A percentile compares a stretch with the other conserved stretches of the same genome.
Evolutionary conservation across 306 rosid species (phyloP).

Genomic region (Pyrus pyrifolia): DNA sequence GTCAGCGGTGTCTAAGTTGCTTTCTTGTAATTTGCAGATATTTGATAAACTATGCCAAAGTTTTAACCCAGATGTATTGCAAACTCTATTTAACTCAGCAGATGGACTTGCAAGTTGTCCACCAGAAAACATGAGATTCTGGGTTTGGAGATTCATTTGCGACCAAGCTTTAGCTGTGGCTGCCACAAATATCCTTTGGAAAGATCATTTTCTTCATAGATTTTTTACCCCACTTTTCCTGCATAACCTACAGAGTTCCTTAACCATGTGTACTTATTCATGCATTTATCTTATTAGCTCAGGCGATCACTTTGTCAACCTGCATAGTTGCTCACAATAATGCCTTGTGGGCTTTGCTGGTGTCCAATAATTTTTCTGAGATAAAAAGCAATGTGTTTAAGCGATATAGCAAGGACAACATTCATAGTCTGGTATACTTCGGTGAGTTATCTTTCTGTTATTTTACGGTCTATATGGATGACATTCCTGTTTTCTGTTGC

Average conservation of each 20-base stretch:
- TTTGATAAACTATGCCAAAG: constrained; percentile 96
- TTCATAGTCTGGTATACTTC: constrained; percentile 86
- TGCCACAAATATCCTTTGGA: constrained; percentile 88
- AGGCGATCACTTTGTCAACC: constrained; percentile 96
- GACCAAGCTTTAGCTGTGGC: constrained; percentile 75
- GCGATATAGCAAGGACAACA: constrained; percentile 82
- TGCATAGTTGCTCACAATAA: constrained; percentile 97
- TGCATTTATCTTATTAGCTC: constrained; percentile 93
- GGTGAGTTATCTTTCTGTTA: constrained; percentile 47
- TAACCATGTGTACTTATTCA: constrained; percentile 70
- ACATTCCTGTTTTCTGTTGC: neutral
- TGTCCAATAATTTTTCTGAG: constrained; percentile 96
- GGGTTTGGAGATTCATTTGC: constrained; percentile 78
- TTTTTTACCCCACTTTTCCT: neutral
- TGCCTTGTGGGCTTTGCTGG: constrained; percentile 86
- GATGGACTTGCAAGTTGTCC: constrained; percentile 82
- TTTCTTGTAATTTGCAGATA: constrained; percentile 38
- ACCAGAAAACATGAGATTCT: constrained; percentile 50
- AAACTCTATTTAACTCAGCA: constrained; percentile 81
- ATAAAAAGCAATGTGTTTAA: constrained; percentile 92
- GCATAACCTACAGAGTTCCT: constrained; percentile 47
- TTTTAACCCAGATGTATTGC: constrained; percentile 87
- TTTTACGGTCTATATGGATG: neutral
- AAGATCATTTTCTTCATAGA: neutral
- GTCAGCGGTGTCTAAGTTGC: neutral